phyloP scores from a whole-genome alignment of 441 rosid genomes.

The Populus tomentosa region DNA sequence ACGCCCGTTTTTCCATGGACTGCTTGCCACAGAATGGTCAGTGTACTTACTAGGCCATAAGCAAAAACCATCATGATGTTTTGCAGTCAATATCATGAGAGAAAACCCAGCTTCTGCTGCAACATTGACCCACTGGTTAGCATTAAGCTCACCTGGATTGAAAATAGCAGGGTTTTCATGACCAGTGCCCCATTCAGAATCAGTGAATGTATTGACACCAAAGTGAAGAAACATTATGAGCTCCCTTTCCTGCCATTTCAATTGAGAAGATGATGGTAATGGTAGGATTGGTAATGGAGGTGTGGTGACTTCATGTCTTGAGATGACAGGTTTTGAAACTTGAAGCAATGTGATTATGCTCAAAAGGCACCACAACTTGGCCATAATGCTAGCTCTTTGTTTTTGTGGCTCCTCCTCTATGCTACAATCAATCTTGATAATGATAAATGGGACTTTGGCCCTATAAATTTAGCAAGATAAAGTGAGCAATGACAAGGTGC shows the following conservation, averaged over 20 bases:
- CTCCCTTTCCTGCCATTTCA: constrained; percentile 76
- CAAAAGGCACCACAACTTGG: constrained; percentile 8
- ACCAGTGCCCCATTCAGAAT: constrained; percentile 74
- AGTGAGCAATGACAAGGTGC: not conserved
- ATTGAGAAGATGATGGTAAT: constrained; percentile 57
- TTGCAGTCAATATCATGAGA: constrained; percentile 62
- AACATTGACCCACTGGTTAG: constrained; percentile 50
- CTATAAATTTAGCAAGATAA: not conserved
- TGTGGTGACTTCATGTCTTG: constrained; percentile 32
- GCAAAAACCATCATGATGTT: constrained; percentile 83
- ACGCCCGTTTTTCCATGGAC: constrained; percentile 54
- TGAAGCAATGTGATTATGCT: constrained; percentile 10
- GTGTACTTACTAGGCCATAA: constrained; percentile 71
- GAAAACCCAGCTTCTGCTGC: constrained; percentile 55
- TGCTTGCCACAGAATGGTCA: constrained; percentile 48
- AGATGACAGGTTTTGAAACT: not conserved
- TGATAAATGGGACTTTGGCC: not conserved
- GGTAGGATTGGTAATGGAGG: constrained; percentile 70
- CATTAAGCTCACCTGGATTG: constrained; percentile 42
- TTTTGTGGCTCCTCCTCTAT: not conserved
- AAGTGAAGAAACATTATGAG: constrained; percentile 77
- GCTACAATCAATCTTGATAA: not conserved
- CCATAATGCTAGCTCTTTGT: not conserved
- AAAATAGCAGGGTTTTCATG: constrained; percentile 51
- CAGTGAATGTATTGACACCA: constrained; percentile 75